Evolutionary conservation across 805 yeast species (phyloP).

Genomic region (Brettanomyces bruxellensis): DNA sequence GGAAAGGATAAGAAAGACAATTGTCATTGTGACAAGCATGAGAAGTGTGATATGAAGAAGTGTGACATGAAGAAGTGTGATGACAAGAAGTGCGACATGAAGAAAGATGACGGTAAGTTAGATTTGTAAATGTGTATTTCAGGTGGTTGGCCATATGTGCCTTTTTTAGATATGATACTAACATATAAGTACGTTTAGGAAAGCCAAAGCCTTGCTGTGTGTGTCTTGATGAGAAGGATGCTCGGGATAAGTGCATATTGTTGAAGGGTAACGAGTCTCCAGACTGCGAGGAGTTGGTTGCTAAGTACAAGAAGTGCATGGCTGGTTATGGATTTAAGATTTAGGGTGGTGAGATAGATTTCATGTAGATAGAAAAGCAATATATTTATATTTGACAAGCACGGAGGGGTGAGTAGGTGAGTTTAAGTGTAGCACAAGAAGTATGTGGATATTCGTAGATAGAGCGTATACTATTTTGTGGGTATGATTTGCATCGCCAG

Average conservation of each 20-base stretch:
- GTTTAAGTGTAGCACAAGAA: too few species aligned
- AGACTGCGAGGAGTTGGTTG: slow-evolving; percentile 66
- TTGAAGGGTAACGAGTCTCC: slow-evolving; percentile 76
- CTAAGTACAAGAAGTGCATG: slow-evolving; percentile 81
- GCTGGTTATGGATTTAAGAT: slow-evolving; percentile 76
- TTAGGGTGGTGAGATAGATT: slow-evolving; percentile 7
- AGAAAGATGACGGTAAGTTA: not conserved
- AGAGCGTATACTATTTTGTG: too few species aligned
- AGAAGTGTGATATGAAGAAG: not conserved
- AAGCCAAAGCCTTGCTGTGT: slow-evolving; percentile 83
- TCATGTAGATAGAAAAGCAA: not conserved
- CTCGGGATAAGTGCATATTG: slow-evolving; percentile 81
- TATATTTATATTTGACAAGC: not conserved
- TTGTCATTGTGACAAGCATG: not conserved
- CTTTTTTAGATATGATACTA: not conserved
- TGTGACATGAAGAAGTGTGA: not conserved
- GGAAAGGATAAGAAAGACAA: not conserved
- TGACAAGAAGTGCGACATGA: not conserved
- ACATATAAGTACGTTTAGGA: not conserved
- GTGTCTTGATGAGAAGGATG: slow-evolving; percentile 52
- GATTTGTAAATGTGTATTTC: not conserved
- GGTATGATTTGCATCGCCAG: too few species aligned
- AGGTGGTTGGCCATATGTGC: not conserved
- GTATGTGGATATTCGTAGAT: too few species aligned
- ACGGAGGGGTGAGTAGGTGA: not conserved